A percentile compares a stretch with the other conserved stretches of the same genome.
Conservation (phyloP, 176 grass and related monocot species). For the Raddia guianensis region DNA sequence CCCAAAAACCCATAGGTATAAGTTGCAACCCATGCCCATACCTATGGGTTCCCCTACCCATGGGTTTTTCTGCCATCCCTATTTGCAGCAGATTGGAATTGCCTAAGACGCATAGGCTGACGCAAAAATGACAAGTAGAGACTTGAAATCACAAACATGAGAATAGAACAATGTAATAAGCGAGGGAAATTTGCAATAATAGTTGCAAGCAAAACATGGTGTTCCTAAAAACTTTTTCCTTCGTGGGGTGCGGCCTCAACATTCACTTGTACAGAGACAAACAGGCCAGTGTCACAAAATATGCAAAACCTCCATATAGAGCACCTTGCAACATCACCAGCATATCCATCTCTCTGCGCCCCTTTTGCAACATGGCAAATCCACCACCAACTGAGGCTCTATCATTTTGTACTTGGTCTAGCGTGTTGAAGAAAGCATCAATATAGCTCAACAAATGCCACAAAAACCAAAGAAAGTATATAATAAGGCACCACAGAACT, state of each 20-base stretch:
- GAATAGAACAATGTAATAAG: background rate
- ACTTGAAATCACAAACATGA: too few species aligned
- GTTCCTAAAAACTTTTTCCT: background rate
- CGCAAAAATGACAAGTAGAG: background rate
- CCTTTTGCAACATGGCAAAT: slow-evolving; percentile 2
- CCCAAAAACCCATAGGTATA: too few species aligned
- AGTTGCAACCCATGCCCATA: too few species aligned
- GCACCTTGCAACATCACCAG: background rate
- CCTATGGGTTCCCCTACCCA: too few species aligned
- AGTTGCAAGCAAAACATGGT: background rate
- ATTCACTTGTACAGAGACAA: slow-evolving; percentile 26
- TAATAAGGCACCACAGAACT: background rate
- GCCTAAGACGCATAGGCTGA: background rate
- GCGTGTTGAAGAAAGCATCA: background rate
- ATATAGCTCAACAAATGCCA: background rate
- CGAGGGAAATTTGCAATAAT: background rate
- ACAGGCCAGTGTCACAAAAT: background rate
- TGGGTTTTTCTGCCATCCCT: too few species aligned
- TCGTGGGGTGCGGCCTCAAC: background rate
- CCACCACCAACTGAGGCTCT: background rate
- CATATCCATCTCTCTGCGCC: background rate
- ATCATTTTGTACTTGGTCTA: background rate
- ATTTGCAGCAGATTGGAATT: background rate
- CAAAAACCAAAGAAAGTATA: background rate
- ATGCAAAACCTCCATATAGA: background rate